Evolutionary conservation across 331 rosid species (phyloP), one percentile per base, ranked within the genome.

Genomic region (Prunus yedoensis): DNA sequence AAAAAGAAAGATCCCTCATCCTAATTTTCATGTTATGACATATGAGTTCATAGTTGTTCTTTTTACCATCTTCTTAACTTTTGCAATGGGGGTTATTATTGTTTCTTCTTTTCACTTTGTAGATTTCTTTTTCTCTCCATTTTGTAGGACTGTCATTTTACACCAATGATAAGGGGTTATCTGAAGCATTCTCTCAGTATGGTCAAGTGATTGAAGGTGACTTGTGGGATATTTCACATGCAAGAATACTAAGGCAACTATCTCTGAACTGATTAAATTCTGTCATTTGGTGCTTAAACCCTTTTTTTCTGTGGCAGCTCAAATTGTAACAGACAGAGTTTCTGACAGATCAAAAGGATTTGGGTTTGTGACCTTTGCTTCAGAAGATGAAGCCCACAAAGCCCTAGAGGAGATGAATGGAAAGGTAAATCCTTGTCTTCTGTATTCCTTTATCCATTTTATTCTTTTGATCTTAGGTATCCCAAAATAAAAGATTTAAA

Each of bases 131-230:
- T 76, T 41, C 54, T 50, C 41, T 2, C 53, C 15, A 16, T 53
- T 52, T 78, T 74, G 77, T 82, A 94, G 98, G 97, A 77, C 81
- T 94, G 43, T 86, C 98, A 32, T 90, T 81, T 73, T 76, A 80
- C 84, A 87, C 96, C 5, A 90, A 88, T 4, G 95, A 92, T 60
- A 76, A 86, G 30, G 89, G 89, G 68, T 80, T 94, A 57, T 80
- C 96, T 18, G 98, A 94, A 78, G 92, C 88, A 15, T 94, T 94
- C 73, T 91, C 95, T 71, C 74, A 80, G 58, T 79, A 81, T 16
- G 97, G 97, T 58, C 97, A 94, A 90, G 96, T 94, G 78, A 10
- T 94, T 72, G 98, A 94, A 79, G 96, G 97, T 90, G 76, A 79
- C 69, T 78, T 71, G 32, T 47, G 58, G n/a, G 8, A 60, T 58